A percentile compares a stretch with the other conserved stretches of the same genome.
phyloP scores from a whole-genome alignment of 306 rosid species.

The peach (Prunus persica) region Prunus_persica_NCBIv2 NC_034012.1:4760501-4761000 shows the following conservation, averaged over 20 bases:
- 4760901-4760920: too few species aligned
- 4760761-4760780: constrained; percentile 25
- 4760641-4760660: not conserved
- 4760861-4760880: too few species aligned
- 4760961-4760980: too few species aligned
- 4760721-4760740: constrained; percentile 28
- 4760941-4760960: too few species aligned
- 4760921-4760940: too few species aligned
- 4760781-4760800: too few species aligned
- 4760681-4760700: constrained; percentile 14
- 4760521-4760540: not conserved
- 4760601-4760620: not conserved
- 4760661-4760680: not conserved
- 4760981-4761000: too few species aligned
- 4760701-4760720: constrained; percentile 24
- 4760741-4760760: constrained; percentile 17
- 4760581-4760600: not conserved
- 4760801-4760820: too few species aligned
- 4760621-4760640: not conserved
- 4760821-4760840: too few species aligned
- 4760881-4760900: too few species aligned
- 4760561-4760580: not conserved
- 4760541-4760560: not conserved
- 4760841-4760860: too few species aligned
- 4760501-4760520: not conserved